A percentile compares a stretch with the other conserved stretches of the same genome.
phyloP scores from a whole-genome alignment of 1,284 basidiomycete species.

The Cryptococcus wingfieldii region DNA sequence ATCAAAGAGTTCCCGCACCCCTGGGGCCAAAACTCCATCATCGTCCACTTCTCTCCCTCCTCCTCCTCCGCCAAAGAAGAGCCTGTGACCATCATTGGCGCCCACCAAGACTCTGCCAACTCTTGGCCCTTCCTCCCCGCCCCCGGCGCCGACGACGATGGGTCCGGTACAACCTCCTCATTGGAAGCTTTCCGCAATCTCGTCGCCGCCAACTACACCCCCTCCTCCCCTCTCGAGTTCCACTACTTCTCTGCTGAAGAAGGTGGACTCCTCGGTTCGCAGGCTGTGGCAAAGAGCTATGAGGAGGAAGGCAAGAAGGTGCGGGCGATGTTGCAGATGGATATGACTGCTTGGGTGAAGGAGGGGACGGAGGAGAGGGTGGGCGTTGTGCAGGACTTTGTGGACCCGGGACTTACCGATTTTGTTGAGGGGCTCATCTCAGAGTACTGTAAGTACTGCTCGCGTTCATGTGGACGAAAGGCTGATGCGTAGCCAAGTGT shows the following conservation, averaged over 20 bases:
- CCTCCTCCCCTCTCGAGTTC: slow-evolving; percentile 74
- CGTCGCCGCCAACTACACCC: slow-evolving; percentile 70
- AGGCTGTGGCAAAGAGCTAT: slow-evolving; percentile 81
- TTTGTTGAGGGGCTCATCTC: slow-evolving; percentile 70
- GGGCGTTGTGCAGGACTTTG: slow-evolving; percentile 85
- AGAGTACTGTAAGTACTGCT: slow-evolving; percentile 56
- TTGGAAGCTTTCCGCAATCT: slow-evolving; percentile 83
- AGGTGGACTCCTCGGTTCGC: slow-evolving; percentile 89
- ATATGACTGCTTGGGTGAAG: slow-evolving; percentile 98
- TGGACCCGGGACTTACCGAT: slow-evolving; percentile 63
- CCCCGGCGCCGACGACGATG: slow-evolving; percentile 80
- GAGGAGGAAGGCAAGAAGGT: slow-evolving; percentile 62
- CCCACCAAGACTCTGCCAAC: slow-evolving; percentile 91
- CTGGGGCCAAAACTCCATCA: slow-evolving; percentile 90
- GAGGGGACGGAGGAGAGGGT: slow-evolving; percentile 77
- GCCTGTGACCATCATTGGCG: slow-evolving; percentile 61
- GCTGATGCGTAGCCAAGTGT: slow-evolving; percentile 26
- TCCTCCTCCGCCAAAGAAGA: slow-evolving; percentile 22
- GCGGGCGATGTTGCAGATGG: slow-evolving; percentile 80
- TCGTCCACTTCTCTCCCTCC: slow-evolving; percentile 54
- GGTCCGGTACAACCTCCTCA: slow-evolving; percentile 85
- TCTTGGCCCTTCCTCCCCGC: slow-evolving; percentile 78
- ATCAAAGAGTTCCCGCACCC: slow-evolving; percentile 77
- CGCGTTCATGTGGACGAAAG: neutral
- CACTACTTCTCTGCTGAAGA: slow-evolving; percentile 97